Evolutionary conservation across 2,329 filamentous ascomycete genomes (phyloP), one percentile per base, ranked within the genome.

Genomic region (Pseudocercospora fijiensis): DNA sequence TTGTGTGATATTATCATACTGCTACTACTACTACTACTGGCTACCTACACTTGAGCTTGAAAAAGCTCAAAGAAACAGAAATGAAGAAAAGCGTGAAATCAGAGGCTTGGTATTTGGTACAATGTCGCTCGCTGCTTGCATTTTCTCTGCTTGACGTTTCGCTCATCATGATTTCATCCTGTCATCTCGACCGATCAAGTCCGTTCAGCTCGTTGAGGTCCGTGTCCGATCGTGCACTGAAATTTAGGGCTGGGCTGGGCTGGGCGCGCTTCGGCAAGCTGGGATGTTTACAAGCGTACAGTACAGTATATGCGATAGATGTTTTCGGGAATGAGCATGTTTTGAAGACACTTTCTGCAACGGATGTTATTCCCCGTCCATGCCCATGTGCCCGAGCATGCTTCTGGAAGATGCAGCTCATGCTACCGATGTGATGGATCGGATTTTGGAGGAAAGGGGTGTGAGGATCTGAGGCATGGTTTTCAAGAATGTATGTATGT

Each of bases 181-280:
- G n/a, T n/a, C n/a, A 41, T n/a, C 37, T 18, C 16, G 37, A 41
- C 37, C 37, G 37, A 41, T 41, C 37, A 18, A 41, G 16, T 41
- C 37, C 26, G 53, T 41, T 13, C 13, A 41, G 28, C 3, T 26
- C 3, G n/a, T n/a, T n/a, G 27, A 41, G 30, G 6, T 57, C 11
- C 4, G 26, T 27, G 26, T 57, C 26, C 37, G 55, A 45, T 43
- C 55, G 37, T 57, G 55, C 30, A 57, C 49, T 53, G 28, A 26
- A 53, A n/a, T 26, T 26, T 53, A 53, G 49, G 49, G 49, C 47
- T 51, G 47, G 22, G 1, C 22, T 33, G 30, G 49, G 49, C 47
- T 51, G 47, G 22, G 1, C 22, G 11, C 10, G 47, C 18, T 49
- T 28, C 49, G 49, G 49, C 5, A 41, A 18, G 22, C 26, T 53